Conservation (phyloP, 495 filamentous ascomycete genomes). For the Penicillium psychrofluorescens region DNA sequence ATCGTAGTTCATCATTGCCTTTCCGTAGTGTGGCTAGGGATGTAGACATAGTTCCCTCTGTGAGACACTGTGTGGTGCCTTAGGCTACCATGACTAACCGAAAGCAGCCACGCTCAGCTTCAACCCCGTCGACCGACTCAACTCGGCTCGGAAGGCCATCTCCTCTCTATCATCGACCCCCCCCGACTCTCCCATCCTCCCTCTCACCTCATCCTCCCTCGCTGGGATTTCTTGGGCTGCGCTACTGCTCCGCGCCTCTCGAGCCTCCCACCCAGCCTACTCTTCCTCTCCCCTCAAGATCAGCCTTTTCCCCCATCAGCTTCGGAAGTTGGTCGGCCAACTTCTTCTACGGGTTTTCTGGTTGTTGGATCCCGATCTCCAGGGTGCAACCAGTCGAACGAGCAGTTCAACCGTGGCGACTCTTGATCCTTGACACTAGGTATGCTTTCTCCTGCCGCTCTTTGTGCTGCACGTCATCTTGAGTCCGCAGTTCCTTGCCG, state of each 20-base stretch:
- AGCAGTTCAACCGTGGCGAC: slow-evolving; percentile 43
- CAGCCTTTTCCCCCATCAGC: slow-evolving; percentile 12
- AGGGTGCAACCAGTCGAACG: slow-evolving; percentile 36
- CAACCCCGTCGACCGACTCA: slow-evolving; percentile 25
- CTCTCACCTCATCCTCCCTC: slow-evolving; percentile 10
- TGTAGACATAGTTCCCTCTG: background rate
- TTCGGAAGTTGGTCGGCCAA: slow-evolving; percentile 18
- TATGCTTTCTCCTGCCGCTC: slow-evolving; percentile 22
- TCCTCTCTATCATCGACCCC: slow-evolving; percentile 14
- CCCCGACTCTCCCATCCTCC: slow-evolving; percentile 13
- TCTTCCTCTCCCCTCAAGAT: slow-evolving; percentile 8
- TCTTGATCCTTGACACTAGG: slow-evolving; percentile 45
- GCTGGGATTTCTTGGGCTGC: slow-evolving; percentile 22
- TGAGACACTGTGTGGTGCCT: too few relatives aligned
- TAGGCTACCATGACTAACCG: slow-evolving; percentile 22
- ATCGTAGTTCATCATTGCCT: too few relatives aligned
- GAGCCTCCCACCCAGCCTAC: slow-evolving; percentile 17
- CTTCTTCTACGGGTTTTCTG: slow-evolving; percentile 15
- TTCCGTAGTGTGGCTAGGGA: background rate
- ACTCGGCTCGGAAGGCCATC: slow-evolving; percentile 15
- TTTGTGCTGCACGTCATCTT: background rate
- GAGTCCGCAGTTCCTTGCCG: slow-evolving; percentile 9
- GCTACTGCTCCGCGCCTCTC: slow-evolving; percentile 10
- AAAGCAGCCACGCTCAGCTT: slow-evolving; percentile 38
- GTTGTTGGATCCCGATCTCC: slow-evolving; percentile 27